Evolutionary conservation across 2,329 filamentous ascomycete genomes (phyloP).

Genomic region (Cercospora brassicicola): DNA sequence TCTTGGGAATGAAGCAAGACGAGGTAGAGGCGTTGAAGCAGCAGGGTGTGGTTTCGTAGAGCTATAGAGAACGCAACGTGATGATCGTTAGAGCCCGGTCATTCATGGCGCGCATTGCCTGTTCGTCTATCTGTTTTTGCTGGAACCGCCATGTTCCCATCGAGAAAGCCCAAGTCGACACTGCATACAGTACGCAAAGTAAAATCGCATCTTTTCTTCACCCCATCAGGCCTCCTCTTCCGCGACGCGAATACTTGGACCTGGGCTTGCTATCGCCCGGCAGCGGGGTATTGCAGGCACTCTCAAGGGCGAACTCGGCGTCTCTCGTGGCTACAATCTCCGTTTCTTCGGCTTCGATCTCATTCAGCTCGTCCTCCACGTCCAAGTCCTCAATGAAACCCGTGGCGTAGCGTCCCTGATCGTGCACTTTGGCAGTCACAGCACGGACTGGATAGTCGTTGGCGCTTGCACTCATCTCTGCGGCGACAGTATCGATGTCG

Average conservation of each 20-base stretch:
- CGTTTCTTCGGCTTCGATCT: background rate
- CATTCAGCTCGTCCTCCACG: background rate
- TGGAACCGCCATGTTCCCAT: too few relatives aligned
- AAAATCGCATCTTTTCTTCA: background rate
- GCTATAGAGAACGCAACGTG: background rate
- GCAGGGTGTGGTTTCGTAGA: constrained; percentile 61
- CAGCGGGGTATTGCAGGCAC: background rate
- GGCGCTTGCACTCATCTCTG: background rate
- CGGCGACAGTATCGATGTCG: background rate
- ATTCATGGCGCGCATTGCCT: background rate
- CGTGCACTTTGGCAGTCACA: background rate
- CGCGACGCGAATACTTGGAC: background rate
- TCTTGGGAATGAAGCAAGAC: constrained; percentile 60
- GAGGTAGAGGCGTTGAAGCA: constrained; percentile 64
- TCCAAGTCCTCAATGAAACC: background rate
- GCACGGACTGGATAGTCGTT: background rate
- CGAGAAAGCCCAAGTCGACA: too few relatives aligned
- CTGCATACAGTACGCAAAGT: background rate
- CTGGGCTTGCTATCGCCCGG: background rate
- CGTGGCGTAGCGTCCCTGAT: background rate
- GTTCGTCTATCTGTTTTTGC: background rate
- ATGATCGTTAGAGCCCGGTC: background rate
- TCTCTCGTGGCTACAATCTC: background rate
- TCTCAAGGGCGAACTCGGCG: background rate
- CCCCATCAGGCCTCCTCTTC: background rate